Evolutionary conservation across 2,329 filamentous ascomycete genomes (phyloP), one percentile per base, ranked within the genome.

Genomic region (Xylaria sp.): DNA sequence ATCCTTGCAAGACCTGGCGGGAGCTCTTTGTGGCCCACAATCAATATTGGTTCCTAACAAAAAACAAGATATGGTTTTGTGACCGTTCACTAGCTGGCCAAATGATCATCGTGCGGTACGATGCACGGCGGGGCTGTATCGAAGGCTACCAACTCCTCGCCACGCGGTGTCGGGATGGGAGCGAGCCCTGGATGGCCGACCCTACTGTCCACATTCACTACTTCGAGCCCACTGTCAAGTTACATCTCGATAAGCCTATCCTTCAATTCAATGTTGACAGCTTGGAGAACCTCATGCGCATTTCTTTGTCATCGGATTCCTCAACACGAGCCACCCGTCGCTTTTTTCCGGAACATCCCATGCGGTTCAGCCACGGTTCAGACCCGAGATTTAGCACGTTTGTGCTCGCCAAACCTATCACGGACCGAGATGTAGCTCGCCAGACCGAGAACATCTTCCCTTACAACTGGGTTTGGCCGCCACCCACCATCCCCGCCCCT

Each of bases 61-160:
- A 88, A 61, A 85, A 92, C 77, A 94, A 92, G 80, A 84, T 98
- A 72, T 98, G 94, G 94, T 95, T 97, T 76, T 88, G 89, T 68
- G 93, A 97, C 79, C 86, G 84, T 1, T 87, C 90, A 37, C 85
- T 93, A 57, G 90, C 87, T 1, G 94, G 94, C 0, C 92, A 91
- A 77, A 80, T 97, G 51, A 85, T 97, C 32, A 77, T 97, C 48
- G 86, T 87, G n/a, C 89, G 92, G 13, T 98, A 94, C 76, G 90
- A 97, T 77, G 87, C 89, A 55, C 82, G 87, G 3, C 85, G 88
- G 52, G 92, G 91, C 18, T 90, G 90, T 74, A 97, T 98, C 65
- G 92, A 96, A 80, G 94, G 89, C 2, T 94, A 94, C 77, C 88
- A 91, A 18, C 82, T 98, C 18, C 82, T 94, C 3, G 93, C 92